These are phyloP conservation scores for Entophlyctis luteolus DNA, from an alignment of 192 early-diverging fungal genomes.

Conservation along the genomic window DNA sequence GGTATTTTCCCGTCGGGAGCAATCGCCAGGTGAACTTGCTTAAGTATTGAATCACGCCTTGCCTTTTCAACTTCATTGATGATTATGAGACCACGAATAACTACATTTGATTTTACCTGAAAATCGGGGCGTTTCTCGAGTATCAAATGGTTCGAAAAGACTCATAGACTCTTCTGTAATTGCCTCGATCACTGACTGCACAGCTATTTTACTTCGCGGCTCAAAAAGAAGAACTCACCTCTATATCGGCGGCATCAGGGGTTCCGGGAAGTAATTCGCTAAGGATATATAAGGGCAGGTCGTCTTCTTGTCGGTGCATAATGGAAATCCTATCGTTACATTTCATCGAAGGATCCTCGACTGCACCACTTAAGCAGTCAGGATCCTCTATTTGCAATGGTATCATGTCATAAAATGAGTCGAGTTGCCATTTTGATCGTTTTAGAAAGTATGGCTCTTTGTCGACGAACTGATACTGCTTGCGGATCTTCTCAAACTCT, in stretches of 20 bases:
- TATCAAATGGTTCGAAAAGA: too few species aligned
- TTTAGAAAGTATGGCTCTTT: background rate
- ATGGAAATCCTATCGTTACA: background rate
- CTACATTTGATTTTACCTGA: too few species aligned
- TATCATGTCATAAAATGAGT: conserved; percentile 1
- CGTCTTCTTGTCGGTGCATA: background rate
- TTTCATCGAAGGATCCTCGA: background rate
- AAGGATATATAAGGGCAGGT: background rate
- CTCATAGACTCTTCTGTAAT: background rate
- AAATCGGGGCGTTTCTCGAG: background rate
- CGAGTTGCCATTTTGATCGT: background rate
- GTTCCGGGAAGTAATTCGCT: background rate
- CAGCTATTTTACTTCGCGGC: too few species aligned
- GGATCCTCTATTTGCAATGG: background rate
- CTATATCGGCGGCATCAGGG: background rate
- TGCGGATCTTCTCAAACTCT: conserved; percentile 19
- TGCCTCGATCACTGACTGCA: background rate
- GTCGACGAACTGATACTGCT: background rate
- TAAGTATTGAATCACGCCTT: background rate
- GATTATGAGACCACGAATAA: too few species aligned
- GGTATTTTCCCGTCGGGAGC: conserved; percentile 50
- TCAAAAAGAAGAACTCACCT: background rate
- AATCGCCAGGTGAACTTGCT: conserved; percentile 5
- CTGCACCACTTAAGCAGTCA: background rate
- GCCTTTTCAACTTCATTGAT: background rate